Evolutionary conservation across 2,329 filamentous ascomycete species (phyloP), one percentile per base, ranked within the genome.

Genomic region (Penicillium sp.): DNA sequence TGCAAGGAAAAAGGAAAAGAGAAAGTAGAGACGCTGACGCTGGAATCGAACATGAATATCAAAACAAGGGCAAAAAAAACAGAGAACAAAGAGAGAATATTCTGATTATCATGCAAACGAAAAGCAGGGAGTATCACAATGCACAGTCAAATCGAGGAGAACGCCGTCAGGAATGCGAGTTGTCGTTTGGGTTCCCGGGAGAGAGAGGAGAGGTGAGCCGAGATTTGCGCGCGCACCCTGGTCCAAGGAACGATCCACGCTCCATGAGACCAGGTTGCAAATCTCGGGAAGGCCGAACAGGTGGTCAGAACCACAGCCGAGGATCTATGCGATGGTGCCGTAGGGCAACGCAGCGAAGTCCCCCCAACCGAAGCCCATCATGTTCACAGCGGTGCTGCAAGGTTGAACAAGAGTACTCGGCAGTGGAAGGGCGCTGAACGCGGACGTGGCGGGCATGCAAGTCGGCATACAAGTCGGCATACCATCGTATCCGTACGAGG

Each of bases 321-420:
- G 45, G 14, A 36, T 13, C 63, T 71, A 97, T 81, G 96, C 96
- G 63, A 88, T 92, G 60, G 90, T 87, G 60, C 83, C 84, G 70
- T 85, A 87, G 62, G 83, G 81, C 67, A 83, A 43, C 14, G 62
- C 77, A 64, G 90, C 83, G 73, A 92, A 95, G 74, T 93, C 90
- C 65, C 89, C 83, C 73, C 90, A 91, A 5, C 65, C 67, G 90
- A 91, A 96, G 65, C 89, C 90, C 72, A 95, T 95, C 78, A 89
- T 92, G 56, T 86, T 88, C 57, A 87, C 81, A 70, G 87, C 88
- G 55, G 92, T 85, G 66, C 91, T 91, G 76, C 93, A 97, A 67
- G 85, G 91, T 58, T 89, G 86, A 66, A 90, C 84, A 58, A 96
- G 80, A 84, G 92, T 90, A 78, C 91, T 96, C 42, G 92, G 92